Conservation (phyloP, 2,329 filamentous ascomycete species). For the Aspergillus chevalieri region DNA sequence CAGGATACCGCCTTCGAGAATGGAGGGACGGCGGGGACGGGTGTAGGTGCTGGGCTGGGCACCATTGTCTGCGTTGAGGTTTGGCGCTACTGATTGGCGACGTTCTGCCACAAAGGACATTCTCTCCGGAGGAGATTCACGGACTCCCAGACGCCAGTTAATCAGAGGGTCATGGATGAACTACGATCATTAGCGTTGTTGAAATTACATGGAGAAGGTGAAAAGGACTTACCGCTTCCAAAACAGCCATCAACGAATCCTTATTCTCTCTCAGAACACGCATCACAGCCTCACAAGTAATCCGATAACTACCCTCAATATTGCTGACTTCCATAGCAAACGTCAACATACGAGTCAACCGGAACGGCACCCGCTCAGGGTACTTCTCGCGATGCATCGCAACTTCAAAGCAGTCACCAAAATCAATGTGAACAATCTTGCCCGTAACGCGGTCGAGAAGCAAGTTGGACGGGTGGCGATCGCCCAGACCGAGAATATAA, state of each 20-base stretch:
- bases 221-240: constrained; percentile 75
- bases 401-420: constrained; percentile 98
- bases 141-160: constrained; percentile 77
- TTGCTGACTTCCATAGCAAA: constrained; percentile 99
- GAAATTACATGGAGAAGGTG: neutral
- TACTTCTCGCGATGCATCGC: constrained; percentile 99
- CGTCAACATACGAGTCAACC: constrained; percentile 95
- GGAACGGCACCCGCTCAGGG: constrained; percentile 94
- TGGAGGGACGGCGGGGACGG: constrained; percentile 61
- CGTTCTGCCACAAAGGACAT: constrained; percentile 57
- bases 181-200: constrained; percentile 39
- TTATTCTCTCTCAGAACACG: constrained; percentile 93
- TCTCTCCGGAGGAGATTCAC: constrained; percentile 52
- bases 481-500: constrained; percentile 93
- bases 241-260: constrained; percentile 94
- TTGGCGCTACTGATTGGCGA: constrained; percentile 53
- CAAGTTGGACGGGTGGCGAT: constrained; percentile 94
- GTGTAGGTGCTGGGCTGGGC: constrained; percentile 59
- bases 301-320: constrained; percentile 96
- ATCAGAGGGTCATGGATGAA: constrained; percentile 99
- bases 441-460: constrained; percentile 95
- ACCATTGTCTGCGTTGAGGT: constrained; percentile 44
- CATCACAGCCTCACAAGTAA: constrained; percentile 98
- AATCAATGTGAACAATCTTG: constrained; percentile 98
- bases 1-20: constrained; percentile 54